Conservation (phyloP, 257 asterid species). For the Primulina tabacum region DNA sequence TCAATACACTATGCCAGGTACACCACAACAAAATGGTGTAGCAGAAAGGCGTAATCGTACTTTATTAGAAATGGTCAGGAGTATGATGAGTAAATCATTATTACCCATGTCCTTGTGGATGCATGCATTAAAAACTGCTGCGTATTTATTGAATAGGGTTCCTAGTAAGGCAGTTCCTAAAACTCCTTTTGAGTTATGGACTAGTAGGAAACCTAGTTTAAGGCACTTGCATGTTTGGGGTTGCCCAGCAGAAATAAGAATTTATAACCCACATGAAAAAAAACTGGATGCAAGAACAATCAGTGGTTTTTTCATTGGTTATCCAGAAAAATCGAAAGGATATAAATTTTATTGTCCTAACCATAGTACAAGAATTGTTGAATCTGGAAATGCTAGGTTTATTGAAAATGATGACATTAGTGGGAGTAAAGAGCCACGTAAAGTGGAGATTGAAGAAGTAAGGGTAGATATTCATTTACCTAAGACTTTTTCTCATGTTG, state of each 20-base stretch:
- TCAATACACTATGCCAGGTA: no score
- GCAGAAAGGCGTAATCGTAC: no score
- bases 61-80: no score
- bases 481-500: neutral
- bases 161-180: no score
- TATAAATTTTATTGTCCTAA: neutral
- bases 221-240: no score
- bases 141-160: no score
- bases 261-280: neutral
- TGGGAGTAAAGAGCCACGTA: neutral
- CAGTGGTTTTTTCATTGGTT: neutral
- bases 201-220: no score
- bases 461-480: neutral
- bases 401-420: neutral
- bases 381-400: conserved; percentile 4
- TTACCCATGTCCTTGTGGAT: no score
- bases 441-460: neutral
- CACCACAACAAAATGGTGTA: no score
- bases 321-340: neutral
- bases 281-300: neutral
- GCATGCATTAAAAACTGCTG: no score
- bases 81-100: no score
- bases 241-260: neutral
- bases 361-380: conserved; percentile 1
- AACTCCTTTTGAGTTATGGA: no score